Evolutionary conservation across 805 yeast genomes (phyloP).

Genomic region (Candida awuae): DNA sequence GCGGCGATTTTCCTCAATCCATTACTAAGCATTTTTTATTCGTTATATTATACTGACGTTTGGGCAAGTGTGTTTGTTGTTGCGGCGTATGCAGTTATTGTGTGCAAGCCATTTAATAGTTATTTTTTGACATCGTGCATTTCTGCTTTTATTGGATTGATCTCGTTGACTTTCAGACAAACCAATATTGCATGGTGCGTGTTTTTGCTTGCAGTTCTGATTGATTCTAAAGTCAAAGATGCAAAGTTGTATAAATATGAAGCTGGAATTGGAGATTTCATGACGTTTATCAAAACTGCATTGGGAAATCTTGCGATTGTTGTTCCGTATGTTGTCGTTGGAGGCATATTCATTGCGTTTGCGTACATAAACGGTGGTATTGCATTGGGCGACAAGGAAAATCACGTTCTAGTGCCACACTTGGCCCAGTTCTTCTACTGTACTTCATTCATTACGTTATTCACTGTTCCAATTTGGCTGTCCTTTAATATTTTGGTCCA

Average conservation of each 20-base stretch:
- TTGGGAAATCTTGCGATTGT: slow-evolving; percentile 25
- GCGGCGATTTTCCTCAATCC: slow-evolving; percentile 50
- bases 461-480: slow-evolving; percentile 72
- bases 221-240: slow-evolving; percentile 42
- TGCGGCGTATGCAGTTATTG: slow-evolving; percentile 42
- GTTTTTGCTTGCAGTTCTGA: slow-evolving; percentile 44
- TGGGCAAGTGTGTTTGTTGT: slow-evolving; percentile 77
- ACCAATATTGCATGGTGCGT: slow-evolving; percentile 86
- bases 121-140: slow-evolving; percentile 21
- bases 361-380: slow-evolving; percentile 69
- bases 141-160: slow-evolving; percentile 49
- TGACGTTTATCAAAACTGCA: slow-evolving; percentile 24
- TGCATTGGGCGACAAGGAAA: slow-evolving; percentile 85
- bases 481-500: slow-evolving; percentile 32
- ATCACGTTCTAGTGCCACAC: slow-evolving; percentile 68
- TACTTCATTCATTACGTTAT: slow-evolving; percentile 48
- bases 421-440: slow-evolving; percentile 79
- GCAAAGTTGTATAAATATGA: slow-evolving; percentile 24
- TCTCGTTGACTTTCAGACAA: slow-evolving; percentile 74
- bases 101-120: slow-evolving; percentile 22
- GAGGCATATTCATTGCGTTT: slow-evolving; percentile 47
- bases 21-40: slow-evolving; percentile 61
- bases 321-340: slow-evolving; percentile 48
- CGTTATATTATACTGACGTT: slow-evolving; percentile 83
- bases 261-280: slow-evolving; percentile 21